Base-by-base conservation (phyloP, 2,329 filamentous ascomycete species). In the Westerdykella aurantiaca region DNA sequence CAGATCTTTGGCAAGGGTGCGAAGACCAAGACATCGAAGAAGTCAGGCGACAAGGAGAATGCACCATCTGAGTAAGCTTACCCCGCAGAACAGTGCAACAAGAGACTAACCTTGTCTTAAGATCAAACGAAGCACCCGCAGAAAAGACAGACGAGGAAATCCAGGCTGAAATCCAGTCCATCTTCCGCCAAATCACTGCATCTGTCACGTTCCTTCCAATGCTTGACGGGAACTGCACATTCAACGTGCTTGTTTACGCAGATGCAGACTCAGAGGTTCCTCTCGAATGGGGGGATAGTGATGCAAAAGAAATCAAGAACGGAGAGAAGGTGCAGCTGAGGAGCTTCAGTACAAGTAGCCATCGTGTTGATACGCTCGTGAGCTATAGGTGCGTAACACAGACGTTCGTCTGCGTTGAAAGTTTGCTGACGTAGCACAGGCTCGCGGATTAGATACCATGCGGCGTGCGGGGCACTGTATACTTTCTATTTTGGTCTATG, bases 221-320 rank as follows among this genome's bases (percentile, higher is more conserved):
- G 72, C 80, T 98, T 5, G 83, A 88, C 49, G 90, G 90, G 34
- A 87, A 95, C 67, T 98, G 91, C 75, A 97, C 93, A 10, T 98
- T 98, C 76, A 98, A 98, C 63, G 91, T 98, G 38, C 79, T 98
- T 34, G 93, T 98, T 3, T 98, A 98, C 65, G 93, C 93, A 41
- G 91, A 98, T 65, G 90, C 90, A 14, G 90, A 97, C 69, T 93
- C 86, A 46, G 91, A 97, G 38, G 93, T 98, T 12, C 93, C 93
- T 4, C 84, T 98, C 46, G 93, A 98, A 68, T 98, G 93, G 93
- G 93, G 93, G 38, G 93, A 98, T 71, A 95, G 88, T 56, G 93
- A 97, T 68, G 90, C 91, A 43, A 96, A 95, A 73, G 93, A 98
- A 74, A 96, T 98, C 55, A 77, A 83, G 64, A 87, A 93, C 58